Percentiles rank a stretch among this genome's conserved stretches.
Conservation (phyloP, 75 land plant species). For the Isoetes taiwanensis region DNA sequence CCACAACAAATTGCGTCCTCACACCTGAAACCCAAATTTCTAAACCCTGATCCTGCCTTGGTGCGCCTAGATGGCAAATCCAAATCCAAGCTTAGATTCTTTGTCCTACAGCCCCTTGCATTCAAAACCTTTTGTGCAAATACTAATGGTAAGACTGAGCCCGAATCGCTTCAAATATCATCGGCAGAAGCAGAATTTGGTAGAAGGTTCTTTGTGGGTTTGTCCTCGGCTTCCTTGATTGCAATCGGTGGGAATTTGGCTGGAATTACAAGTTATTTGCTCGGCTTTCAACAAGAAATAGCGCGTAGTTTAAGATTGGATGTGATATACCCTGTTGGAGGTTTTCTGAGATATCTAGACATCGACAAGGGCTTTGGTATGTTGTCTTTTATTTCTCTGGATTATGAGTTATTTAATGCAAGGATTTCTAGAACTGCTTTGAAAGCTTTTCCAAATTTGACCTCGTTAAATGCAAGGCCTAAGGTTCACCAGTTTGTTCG, state of each 20-base stretch:
- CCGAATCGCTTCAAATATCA: too few species aligned
- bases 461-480: too few species aligned
- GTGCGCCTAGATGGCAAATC: too few species aligned
- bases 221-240: conserved; percentile 38
- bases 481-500: background rate
- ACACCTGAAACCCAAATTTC: too few species aligned
- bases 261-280: conserved; percentile 59
- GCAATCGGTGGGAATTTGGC: conserved; percentile 70
- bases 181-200: conserved; percentile 11
- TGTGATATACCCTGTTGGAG: conserved; percentile 64
- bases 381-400: conserved; percentile 6
- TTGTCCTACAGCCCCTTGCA: too few species aligned
- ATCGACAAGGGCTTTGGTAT: conserved; percentile 57
- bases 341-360: conserved; percentile 61
- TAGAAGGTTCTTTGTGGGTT: conserved; percentile 39
- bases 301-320: conserved; percentile 53
- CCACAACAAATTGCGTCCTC: too few species aligned
- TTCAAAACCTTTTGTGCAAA: too few species aligned
- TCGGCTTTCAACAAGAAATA: conserved; percentile 48
- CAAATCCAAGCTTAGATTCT: too few species aligned
- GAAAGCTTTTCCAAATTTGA: too few species aligned
- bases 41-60: too few species aligned
- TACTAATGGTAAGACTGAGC: too few species aligned
- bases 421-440: too few species aligned
- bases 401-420: background rate